Percentiles rank a stretch among this genome's conserved stretches.
These are phyloP conservation scores for Arctium minus DNA, from an alignment of 129 eudicot species.

Conservation along the genomic window DNA sequence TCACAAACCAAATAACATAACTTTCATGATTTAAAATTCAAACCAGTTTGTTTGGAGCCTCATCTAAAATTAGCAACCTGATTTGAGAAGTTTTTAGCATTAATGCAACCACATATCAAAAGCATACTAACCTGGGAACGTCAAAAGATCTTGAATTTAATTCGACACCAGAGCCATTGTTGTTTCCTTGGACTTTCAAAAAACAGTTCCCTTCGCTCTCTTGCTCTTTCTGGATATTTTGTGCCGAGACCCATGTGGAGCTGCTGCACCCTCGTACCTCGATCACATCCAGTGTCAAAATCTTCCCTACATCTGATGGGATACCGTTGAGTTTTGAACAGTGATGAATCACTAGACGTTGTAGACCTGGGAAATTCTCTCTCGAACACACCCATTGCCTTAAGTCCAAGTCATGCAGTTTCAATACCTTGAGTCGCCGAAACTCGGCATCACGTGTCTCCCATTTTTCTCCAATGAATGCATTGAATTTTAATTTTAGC, in stretches of 20 bases:
- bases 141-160: neutral
- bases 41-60: neutral
- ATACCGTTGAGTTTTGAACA: constrained; percentile 20
- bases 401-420: constrained; percentile 23
- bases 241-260: neutral
- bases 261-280: neutral
- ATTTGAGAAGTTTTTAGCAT: neutral
- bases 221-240: constrained; percentile 1
- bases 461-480: constrained; percentile 34
- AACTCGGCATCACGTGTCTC: constrained; percentile 26
- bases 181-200: constrained; percentile 2
- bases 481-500: constrained; percentile 38
- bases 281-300: constrained; percentile 5
- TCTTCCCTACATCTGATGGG: constrained; percentile 23
- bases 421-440: constrained; percentile 20
- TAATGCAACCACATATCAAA: neutral
- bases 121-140: neutral
- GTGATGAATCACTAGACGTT: constrained; percentile 12
- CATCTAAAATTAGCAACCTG: neutral
- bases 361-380: constrained; percentile 34
- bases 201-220: constrained; percentile 13
- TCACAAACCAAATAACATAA: neutral
- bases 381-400: constrained; percentile 26
- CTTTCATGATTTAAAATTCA: neutral
- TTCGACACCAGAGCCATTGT: neutral